Base-by-base conservation (phyloP, 306 rosid genomes). In the Aeschynomene evenia region DNA sequence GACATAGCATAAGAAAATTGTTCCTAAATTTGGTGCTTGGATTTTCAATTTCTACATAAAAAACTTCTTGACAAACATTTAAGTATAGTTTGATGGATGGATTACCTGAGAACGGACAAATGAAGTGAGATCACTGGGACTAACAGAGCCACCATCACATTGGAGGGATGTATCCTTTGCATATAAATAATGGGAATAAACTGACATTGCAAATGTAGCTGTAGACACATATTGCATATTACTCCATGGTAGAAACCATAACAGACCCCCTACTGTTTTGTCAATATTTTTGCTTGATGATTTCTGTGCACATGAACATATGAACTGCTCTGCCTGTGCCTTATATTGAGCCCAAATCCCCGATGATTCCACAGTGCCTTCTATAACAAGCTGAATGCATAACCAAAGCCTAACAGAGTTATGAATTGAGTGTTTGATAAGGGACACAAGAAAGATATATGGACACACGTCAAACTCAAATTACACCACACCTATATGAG, bases 161-260 rank as follows among this genome's bases (percentile, higher is more conserved):
- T 69, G 66, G 3, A 89, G 46, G 1, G 84, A 16, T 1, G 66
- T 59, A 2, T 28, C 2, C 0, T 63, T 76, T 28, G 89, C 14
- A 49, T 58, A 7, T 14, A 86, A 75, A 65, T 83, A 87, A 0
- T 76, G 43, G 37, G 88, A 80, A 65, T 86, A 89, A 19, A 52
- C 71, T 0, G 85, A 53, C 48, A 80, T 69, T 0, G 73, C 40
- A 66, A 89, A 78, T 5, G 85, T 7, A n/a, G 92, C 86, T 23
- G 86, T 39, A 19, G 89, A 5, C 22, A 80, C 84, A 23, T 87
- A 87, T 71, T 89, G 89, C 13, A 73, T 72, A 55, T 89, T 87
- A 40, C 62, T 34, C 84, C 84, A 83, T 3, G 79, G 83, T 19
- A 53, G 65, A 63, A 86, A 89, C 86, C 83, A 79, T 2, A 89